phyloP scores from a whole-genome alignment of 768 basidiomycete species.

The Pilatotrama ljubarskyi region DNA sequence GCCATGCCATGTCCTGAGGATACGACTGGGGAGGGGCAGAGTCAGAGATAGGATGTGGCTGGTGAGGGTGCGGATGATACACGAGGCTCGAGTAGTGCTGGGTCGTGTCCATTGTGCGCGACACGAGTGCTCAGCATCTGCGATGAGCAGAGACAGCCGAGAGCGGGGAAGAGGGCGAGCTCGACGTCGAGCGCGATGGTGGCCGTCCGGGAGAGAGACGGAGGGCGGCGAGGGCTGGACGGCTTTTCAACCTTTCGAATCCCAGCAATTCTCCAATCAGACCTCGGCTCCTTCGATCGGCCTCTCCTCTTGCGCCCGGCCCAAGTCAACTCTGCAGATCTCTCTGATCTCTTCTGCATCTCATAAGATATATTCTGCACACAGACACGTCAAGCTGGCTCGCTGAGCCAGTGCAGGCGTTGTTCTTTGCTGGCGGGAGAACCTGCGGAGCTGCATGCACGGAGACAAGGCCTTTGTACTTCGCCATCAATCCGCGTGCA shows the following conservation, averaged over 20 bases:
- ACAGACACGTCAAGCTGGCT: neutral
- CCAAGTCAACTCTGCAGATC: slow-evolving; percentile 7
- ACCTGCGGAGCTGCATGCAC: neutral
- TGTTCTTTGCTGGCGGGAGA: neutral
- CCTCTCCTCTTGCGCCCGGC: slow-evolving; percentile 11
- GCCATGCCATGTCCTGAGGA: slow-evolving; percentile 27
- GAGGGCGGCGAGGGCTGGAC: slow-evolving; percentile 7
- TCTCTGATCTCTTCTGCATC: slow-evolving; percentile 10
- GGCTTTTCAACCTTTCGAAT: slow-evolving; percentile 22
- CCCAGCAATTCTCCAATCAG: slow-evolving; percentile 23
- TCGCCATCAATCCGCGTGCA: slow-evolving; percentile 6
- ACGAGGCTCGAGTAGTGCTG: slow-evolving; percentile 27
- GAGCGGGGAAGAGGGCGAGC: neutral
- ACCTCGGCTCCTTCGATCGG: slow-evolving; percentile 22
- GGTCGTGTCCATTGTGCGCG: slow-evolving; percentile 23
- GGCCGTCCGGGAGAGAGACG: slow-evolving; percentile 21
- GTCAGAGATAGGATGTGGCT: slow-evolving; percentile 22
- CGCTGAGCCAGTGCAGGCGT: neutral
- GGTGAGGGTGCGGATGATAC: slow-evolving; percentile 22
- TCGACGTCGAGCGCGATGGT: slow-evolving; percentile 18
- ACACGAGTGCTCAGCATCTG: slow-evolving; percentile 19
- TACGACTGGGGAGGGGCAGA: slow-evolving; percentile 20
- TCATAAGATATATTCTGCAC: neutral
- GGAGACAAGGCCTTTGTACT: slow-evolving; percentile 7
- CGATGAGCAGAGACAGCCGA: neutral